Evolutionary conservation across 257 asterid genomes (phyloP).

Genomic region (Sherardia arvensis): DNA sequence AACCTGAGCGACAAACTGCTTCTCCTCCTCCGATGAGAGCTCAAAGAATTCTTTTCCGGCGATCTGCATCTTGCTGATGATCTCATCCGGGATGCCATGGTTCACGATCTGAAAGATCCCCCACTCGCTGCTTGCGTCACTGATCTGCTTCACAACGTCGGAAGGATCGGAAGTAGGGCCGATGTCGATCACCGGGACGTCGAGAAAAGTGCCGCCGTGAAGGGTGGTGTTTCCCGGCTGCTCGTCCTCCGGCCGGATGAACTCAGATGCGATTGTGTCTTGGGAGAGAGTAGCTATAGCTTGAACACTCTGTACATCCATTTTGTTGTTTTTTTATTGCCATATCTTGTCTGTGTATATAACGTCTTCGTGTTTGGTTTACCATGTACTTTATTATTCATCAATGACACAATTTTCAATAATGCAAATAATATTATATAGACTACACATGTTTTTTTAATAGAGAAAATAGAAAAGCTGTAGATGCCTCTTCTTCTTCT

Average conservation of each 20-base stretch:
- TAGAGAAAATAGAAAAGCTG: too few relatives aligned
- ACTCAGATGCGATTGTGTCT: conserved; percentile 25
- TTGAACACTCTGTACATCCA: conserved; percentile 33
- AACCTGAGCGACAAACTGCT: conserved; percentile 35
- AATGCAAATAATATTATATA: too few relatives aligned
- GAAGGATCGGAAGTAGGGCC: background rate
- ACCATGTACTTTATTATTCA: too few relatives aligned
- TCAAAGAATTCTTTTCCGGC: conserved; percentile 33
- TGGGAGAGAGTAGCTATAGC: conserved; percentile 11
- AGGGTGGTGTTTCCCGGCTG: conserved; percentile 25
- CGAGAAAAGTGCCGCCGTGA: conserved; percentile 17
- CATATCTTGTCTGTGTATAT: too few relatives aligned
- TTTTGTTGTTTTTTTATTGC: background rate
- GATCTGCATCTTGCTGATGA: conserved; percentile 16
- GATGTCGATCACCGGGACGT: conserved; percentile 26
- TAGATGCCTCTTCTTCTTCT: too few relatives aligned
- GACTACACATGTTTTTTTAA: too few relatives aligned
- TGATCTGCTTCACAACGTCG: conserved; percentile 6
- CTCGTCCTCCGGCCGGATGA: conserved; percentile 10
- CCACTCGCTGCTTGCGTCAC: conserved; percentile 28
- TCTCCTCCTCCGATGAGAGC: conserved; percentile 19
- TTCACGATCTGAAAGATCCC: conserved; percentile 33
- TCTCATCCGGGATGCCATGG: conserved; percentile 28
- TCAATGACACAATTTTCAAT: too few relatives aligned
- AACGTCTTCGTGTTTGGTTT: too few relatives aligned